These are phyloP conservation scores for Elongisporangium anandrum DNA, from an alignment of 352 stramenopile species.

Conservation along the genomic window DNA sequence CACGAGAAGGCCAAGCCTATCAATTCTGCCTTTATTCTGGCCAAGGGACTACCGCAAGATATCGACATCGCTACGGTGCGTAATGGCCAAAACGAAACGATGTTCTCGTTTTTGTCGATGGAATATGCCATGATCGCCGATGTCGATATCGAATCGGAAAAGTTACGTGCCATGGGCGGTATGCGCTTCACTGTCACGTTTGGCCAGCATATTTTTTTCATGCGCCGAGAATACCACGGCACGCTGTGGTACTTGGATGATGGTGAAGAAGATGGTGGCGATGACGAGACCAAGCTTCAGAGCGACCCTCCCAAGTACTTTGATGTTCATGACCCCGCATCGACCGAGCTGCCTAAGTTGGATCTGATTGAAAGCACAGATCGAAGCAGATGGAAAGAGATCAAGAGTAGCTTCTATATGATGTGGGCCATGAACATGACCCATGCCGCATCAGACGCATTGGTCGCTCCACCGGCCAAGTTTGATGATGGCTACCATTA, in stretches of 20 bases:
- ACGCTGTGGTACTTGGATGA: constrained; percentile 64
- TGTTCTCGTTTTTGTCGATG: constrained; percentile 78
- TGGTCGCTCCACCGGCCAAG: constrained; percentile 37
- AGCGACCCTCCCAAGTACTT: constrained; percentile 27
- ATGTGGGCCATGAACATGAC: constrained; percentile 67
- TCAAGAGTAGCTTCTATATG: constrained; percentile 44
- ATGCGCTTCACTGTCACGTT: constrained; percentile 64
- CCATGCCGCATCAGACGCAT: constrained; percentile 42
- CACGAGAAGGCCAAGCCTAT: constrained; percentile 34
- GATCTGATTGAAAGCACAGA: constrained; percentile 32
- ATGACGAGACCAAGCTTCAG: neutral
- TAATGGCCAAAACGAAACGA: constrained; percentile 42
- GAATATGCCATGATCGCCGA: constrained; percentile 84
- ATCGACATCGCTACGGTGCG: constrained; percentile 65
- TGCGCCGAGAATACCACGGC: constrained; percentile 45
- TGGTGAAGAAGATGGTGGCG: neutral
- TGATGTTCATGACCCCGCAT: constrained; percentile 25
- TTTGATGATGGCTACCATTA: constrained; percentile 67
- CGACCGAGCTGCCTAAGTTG: constrained; percentile 24
- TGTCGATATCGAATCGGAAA: constrained; percentile 77
- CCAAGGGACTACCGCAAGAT: constrained; percentile 55
- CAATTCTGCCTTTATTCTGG: constrained; percentile 60
- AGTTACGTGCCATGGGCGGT: constrained; percentile 51
- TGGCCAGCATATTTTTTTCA: constrained; percentile 52
- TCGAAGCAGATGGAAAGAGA: constrained; percentile 28